phyloP scores from a whole-genome alignment of 2,329 filamentous ascomycete species.

The Raffaelea albimanens region DNA sequence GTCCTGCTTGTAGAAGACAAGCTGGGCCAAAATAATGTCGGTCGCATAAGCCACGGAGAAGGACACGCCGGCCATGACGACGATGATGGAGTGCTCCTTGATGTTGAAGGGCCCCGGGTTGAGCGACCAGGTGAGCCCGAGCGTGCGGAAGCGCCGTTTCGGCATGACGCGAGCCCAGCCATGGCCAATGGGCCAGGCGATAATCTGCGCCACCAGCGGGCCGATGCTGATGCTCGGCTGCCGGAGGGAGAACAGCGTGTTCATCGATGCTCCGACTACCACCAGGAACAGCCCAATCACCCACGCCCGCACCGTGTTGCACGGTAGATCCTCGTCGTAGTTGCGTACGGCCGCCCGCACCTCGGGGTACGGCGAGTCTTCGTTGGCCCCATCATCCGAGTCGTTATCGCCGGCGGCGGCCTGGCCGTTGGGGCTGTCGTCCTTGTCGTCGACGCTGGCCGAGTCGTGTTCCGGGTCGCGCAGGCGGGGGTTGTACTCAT shows the following conservation, averaged over 20 bases:
- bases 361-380: slow-evolving; percentile 58
- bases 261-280: slow-evolving; percentile 48
- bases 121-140: slow-evolving; percentile 46
- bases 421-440: neutral
- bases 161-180: slow-evolving; percentile 51
- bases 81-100: slow-evolving; percentile 61
- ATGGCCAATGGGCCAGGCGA: slow-evolving; percentile 54
- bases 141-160: slow-evolving; percentile 34
- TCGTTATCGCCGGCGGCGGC: slow-evolving; percentile 13
- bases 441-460: slow-evolving; percentile 13
- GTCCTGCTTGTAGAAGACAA: slow-evolving; percentile 61
- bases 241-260: slow-evolving; percentile 55
- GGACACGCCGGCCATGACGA: slow-evolving; percentile 62
- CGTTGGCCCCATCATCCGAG: slow-evolving; percentile 32
- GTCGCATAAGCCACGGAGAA: slow-evolving; percentile 64
- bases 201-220: slow-evolving; percentile 52
- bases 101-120: slow-evolving; percentile 62
- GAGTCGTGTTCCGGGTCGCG: slow-evolving; percentile 12
- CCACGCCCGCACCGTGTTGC: slow-evolving; percentile 59
- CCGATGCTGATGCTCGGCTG: slow-evolving; percentile 52
- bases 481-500: slow-evolving; percentile 26
- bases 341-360: slow-evolving; percentile 55
- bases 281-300: slow-evolving; percentile 49
- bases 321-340: slow-evolving; percentile 55
- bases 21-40: slow-evolving; percentile 62